Evolutionary conservation across 495 filamentous ascomycete genomes (phyloP), one percentile per base, ranked within the genome.

Genomic region (Aspergillus nidulans): DNA sequence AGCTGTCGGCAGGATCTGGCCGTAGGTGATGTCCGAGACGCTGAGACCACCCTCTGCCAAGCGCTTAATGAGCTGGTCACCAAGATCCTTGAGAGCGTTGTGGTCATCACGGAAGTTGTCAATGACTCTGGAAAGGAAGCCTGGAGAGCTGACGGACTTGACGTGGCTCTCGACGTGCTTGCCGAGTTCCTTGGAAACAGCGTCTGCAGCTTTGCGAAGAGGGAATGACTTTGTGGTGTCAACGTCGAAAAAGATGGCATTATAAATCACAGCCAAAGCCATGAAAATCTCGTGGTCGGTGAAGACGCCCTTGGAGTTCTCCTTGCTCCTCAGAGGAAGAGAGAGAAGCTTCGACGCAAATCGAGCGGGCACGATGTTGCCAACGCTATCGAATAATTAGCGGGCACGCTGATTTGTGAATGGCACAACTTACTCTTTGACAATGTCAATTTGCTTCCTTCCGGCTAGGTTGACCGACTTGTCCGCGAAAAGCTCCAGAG

Each of bases 201-300:
- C 78, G 49, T 77, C 75, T 16, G 87, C 80, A 2, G 84, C 85
- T 43, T 84, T 76, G 42, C 82, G 76, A 45, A 91, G 71, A 15
- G 74, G 63, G 62, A 76, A 82, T 0, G 79, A 80, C 48, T 78
- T 78, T 51, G 73, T 67, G 6, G 72, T 63, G 34, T 85, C 81
- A 1, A 78, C 54, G 46, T 84, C 81, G 57, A 80, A 78, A 71
- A 81, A 83, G 26, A 82, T 69, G 55, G 72, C 74, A 21, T 67
- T 69, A 63, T 83, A 91, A 52, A 91, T 78, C 24, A 85, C 75
- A 0, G 87, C 77, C 6, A 95, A 71, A n/a, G 85, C 81, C 68
- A 81, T 83, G 69, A 90, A 91, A 55, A 94, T 70, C 69, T 94
- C 88, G 34, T 92, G 81, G 60, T 89, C 86, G 7, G 83, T 88